These are phyloP conservation scores for barley (Hordeum vulgare) DNA, from an alignment of 176 grass and related monocot species.

Conservation along the genomic window MorexV3_pseudomolecules_assembly NC_058519.1:62546081-62546580, in stretches of 20 bases:
- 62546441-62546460: constrained; percentile 46
- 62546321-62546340: neutral
- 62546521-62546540: constrained; percentile 80
- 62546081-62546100: no score
- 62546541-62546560: constrained; percentile 87
- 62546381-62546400: constrained; percentile 3
- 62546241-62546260: neutral
- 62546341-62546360: neutral
- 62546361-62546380: neutral
- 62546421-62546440: constrained; percentile 4
- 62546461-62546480: constrained; percentile 99
- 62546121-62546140: constrained; percentile 9
- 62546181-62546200: neutral
- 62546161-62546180: neutral
- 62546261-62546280: neutral
- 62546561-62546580: neutral
- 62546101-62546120: neutral
- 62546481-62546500: constrained; percentile 68
- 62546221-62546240: neutral
- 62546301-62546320: neutral
- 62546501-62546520: constrained; percentile 85
- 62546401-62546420: neutral
- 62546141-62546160: neutral
- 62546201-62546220: neutral
- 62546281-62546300: neutral